phyloP scores from a whole-genome alignment of 2,329 filamentous ascomycete genomes.

The Aspergillus tamarii region DNA sequence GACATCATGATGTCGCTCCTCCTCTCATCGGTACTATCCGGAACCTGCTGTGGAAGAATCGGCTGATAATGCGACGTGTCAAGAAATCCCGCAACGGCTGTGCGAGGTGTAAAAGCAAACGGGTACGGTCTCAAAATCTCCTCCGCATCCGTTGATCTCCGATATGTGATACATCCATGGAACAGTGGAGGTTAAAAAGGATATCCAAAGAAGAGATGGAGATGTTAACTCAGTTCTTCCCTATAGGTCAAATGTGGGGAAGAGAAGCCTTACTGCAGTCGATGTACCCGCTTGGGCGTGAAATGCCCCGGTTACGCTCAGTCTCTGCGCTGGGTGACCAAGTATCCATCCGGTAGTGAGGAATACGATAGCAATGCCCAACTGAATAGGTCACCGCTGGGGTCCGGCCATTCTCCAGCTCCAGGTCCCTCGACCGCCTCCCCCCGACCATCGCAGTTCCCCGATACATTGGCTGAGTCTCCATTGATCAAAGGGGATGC shows the following conservation, averaged over 20 bases:
- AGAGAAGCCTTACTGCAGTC: conserved; percentile 41
- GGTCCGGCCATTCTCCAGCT: conserved; percentile 3
- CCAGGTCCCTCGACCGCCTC: neutral
- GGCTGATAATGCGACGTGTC: conserved; percentile 47
- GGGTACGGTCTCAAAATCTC: conserved; percentile 29
- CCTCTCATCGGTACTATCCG: conserved; percentile 46
- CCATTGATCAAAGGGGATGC: conserved; percentile 14
- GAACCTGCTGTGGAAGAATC: conserved; percentile 43
- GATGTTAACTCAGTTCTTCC: neutral
- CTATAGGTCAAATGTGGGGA: conserved; percentile 45
- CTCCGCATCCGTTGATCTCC: conserved; percentile 4
- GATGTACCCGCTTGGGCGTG: conserved; percentile 42
- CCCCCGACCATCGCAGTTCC: conserved; percentile 3
- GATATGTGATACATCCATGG: neutral
- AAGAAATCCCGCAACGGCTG: conserved; percentile 48
- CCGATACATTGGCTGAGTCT: conserved; percentile 12
- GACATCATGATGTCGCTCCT: conserved; percentile 14
- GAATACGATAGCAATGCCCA: conserved; percentile 14
- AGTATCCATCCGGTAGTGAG: conserved; percentile 25
- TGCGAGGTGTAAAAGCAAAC: conserved; percentile 46
- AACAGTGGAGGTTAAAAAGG: neutral
- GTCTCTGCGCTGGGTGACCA: conserved; percentile 42
- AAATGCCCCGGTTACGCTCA: conserved; percentile 43
- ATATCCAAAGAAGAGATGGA: neutral
- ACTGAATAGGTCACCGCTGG: conserved; percentile 9